Evolutionary conservation across 2,329 filamentous ascomycete genomes (phyloP).

Genomic region (Trichoderma hamatum): DNA sequence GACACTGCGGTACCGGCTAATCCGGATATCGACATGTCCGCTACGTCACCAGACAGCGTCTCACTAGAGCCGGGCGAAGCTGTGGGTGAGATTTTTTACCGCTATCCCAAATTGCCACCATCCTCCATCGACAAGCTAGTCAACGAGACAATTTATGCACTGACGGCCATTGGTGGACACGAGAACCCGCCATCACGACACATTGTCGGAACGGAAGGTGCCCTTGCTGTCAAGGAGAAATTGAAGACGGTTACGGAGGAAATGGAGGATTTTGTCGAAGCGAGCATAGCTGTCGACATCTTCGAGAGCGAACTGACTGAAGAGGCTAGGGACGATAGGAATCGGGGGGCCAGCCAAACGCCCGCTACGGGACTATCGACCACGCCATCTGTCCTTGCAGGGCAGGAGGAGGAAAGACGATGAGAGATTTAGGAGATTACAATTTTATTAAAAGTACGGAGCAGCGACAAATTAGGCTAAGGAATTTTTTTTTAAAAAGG

Average conservation of each 20-base stretch:
- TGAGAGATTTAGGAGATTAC: background rate
- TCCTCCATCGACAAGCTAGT: constrained; percentile 74
- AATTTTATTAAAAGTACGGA: background rate
- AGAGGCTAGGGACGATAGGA: constrained; percentile 51
- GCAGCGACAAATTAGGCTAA: background rate
- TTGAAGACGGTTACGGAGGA: constrained; percentile 95
- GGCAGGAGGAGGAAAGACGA: background rate
- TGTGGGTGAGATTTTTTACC: constrained; percentile 56
- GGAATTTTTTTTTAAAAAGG: background rate
- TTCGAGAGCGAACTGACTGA: constrained; percentile 59
- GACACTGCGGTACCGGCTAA: constrained; percentile 55
- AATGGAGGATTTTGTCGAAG: constrained; percentile 92
- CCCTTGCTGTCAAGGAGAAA: constrained; percentile 89
- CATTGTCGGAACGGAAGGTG: constrained; percentile 89
- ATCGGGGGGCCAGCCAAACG: constrained; percentile 34
- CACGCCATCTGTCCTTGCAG: background rate
- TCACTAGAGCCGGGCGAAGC: constrained; percentile 41
- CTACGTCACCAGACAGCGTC: constrained; percentile 38
- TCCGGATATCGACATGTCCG: constrained; percentile 36
- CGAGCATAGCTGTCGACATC: constrained; percentile 83
- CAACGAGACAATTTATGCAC: constrained; percentile 85
- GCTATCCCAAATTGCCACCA: constrained; percentile 74
- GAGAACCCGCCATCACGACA: constrained; percentile 94
- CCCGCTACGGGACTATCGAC: constrained; percentile 19
- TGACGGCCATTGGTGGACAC: constrained; percentile 90